Conservation (phyloP, 2,329 filamentous ascomycete genomes). For the Fusarium agapanthi region DNA sequence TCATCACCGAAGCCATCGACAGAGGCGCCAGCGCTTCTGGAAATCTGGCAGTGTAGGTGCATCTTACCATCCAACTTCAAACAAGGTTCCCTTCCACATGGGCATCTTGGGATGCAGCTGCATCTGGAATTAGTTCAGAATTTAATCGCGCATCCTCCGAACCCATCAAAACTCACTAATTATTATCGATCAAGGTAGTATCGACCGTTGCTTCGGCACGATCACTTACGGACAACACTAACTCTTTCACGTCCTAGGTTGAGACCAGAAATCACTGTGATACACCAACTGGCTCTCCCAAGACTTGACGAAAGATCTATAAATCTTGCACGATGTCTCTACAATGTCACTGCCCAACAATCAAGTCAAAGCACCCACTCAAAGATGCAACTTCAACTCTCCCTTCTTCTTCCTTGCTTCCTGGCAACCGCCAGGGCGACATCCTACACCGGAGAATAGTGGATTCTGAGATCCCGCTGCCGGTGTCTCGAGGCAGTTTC, state of each 20-base stretch:
- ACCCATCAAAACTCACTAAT: background rate
- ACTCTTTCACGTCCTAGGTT: background rate
- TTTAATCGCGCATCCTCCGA: background rate
- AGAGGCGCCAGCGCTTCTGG: background rate
- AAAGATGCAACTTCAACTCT: background rate
- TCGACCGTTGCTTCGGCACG: background rate
- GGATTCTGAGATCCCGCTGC: no score
- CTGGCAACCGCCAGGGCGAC: background rate
- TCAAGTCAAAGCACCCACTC: background rate
- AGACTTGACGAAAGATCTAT: background rate
- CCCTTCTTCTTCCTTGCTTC: background rate
- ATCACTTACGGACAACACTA: background rate
- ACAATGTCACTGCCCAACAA: rapidly evolving
- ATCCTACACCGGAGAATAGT: background rate
- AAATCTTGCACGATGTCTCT: background rate
- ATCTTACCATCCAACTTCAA: background rate
- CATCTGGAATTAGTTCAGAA: background rate
- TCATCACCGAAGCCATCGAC: background rate
- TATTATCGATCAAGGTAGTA: no score
- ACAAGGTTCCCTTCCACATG: rapidly evolving
- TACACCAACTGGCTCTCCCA: rapidly evolving
- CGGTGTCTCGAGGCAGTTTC: no score
- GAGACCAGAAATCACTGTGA: background rate
- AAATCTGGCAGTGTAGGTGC: background rate
- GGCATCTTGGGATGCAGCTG: background rate